phyloP scores from a whole-genome alignment of 352 stramenopile genomes.

The Globisporangium paddicum region DNA sequence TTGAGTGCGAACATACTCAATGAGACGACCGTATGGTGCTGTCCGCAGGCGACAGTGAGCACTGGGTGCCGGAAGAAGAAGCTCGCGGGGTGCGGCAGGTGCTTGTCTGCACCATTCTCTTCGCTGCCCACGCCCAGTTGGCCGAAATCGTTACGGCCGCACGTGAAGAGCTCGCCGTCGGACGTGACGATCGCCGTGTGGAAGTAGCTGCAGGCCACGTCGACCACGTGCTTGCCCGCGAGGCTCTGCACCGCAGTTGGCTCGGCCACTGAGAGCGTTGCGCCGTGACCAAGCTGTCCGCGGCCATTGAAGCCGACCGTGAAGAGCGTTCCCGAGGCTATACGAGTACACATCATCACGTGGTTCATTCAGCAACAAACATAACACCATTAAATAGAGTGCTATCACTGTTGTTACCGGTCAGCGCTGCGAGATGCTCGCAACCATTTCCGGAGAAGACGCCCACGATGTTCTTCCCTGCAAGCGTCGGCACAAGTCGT shows the following conservation, averaged over 20 bases:
- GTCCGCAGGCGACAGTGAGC: constrained; percentile 79
- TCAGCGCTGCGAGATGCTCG: constrained; percentile 87
- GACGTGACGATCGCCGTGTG: constrained; percentile 84
- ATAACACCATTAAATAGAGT: background rate
- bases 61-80: constrained; percentile 46
- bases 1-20: constrained; percentile 26
- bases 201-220: constrained; percentile 91
- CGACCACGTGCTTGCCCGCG: constrained; percentile 45
- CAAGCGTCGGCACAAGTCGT: constrained; percentile 45
- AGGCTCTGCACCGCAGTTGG: constrained; percentile 43
- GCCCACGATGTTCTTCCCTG: constrained; percentile 52
- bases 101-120: constrained; percentile 35
- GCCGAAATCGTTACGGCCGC: constrained; percentile 91
- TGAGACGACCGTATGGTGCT: constrained; percentile 85
- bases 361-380: too few species aligned
- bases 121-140: constrained; percentile 80
- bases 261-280: constrained; percentile 52
- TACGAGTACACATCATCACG: constrained; percentile 1
- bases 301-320: constrained; percentile 92
- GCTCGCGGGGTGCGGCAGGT: constrained; percentile 50
- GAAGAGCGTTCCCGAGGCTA: constrained; percentile 77
- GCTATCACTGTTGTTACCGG: constrained; percentile 32
- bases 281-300: constrained; percentile 86
- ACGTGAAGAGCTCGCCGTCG: constrained; percentile 79
- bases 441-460: constrained; percentile 91